Conservation (phyloP, 1,139 yeast species). For the Debaryomyces psychrophilus region DNA sequence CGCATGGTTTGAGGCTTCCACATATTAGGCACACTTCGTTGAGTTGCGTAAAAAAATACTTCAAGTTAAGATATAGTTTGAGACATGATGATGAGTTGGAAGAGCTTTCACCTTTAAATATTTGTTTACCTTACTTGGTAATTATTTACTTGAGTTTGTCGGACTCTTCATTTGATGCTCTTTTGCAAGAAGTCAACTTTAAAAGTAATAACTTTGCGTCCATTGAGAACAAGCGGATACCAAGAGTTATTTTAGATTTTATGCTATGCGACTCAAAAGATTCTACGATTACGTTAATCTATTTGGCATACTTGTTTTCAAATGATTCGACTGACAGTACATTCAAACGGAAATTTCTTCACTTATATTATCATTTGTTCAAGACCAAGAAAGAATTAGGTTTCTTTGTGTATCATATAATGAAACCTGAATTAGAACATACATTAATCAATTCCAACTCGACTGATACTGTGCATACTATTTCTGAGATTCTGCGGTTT, state of each 20-base stretch:
- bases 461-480: slow-evolving; percentile 30
- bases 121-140: slow-evolving; percentile 50
- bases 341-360: slow-evolving; percentile 56
- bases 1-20: slow-evolving; percentile 68
- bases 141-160: slow-evolving; percentile 58
- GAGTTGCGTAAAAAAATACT: slow-evolving; percentile 51
- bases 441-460: slow-evolving; percentile 36
- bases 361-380: slow-evolving; percentile 49
- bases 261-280: slow-evolving; percentile 43
- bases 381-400: slow-evolving; percentile 38
- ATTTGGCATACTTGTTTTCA: slow-evolving; percentile 57
- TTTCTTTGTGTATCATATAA: slow-evolving; percentile 48
- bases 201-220: slow-evolving; percentile 27
- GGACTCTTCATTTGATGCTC: slow-evolving; percentile 48
- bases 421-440: slow-evolving; percentile 44
- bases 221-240: slow-evolving; percentile 43
- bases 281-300: slow-evolving; percentile 51
- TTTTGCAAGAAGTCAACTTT: slow-evolving; percentile 51
- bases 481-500: slow-evolving; percentile 31
- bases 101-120: slow-evolving; percentile 13
- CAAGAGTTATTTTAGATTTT: slow-evolving; percentile 53
- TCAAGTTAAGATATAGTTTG: slow-evolving; percentile 45
- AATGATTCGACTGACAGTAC: slow-evolving; percentile 47
- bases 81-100: slow-evolving; percentile 11
- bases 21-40: slow-evolving; percentile 62